Evolutionary conservation across 768 basidiomycete species (phyloP).

Genomic region (Punctularia strigosozonata): DNA sequence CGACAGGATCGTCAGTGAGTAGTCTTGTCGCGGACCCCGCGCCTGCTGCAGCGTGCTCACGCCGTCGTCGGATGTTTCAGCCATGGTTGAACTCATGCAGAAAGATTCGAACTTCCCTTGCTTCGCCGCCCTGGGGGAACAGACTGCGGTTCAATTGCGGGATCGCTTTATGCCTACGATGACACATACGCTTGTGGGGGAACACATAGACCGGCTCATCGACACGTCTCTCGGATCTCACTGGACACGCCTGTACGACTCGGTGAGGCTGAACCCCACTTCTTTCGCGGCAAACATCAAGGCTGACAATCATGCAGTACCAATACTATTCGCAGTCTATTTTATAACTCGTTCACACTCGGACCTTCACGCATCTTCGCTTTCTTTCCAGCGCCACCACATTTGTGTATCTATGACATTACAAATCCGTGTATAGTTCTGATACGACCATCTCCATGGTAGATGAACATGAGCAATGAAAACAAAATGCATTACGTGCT

Average conservation of each 20-base stretch:
- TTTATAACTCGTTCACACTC: constrained; percentile 27
- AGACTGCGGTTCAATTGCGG: constrained; percentile 77
- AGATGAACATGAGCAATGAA: neutral
- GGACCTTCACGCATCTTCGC: neutral
- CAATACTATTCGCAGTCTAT: constrained; percentile 94
- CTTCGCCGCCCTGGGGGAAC: constrained; percentile 82
- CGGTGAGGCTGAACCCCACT: constrained; percentile 35
- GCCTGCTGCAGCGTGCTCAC: constrained; percentile 16
- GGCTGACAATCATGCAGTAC: constrained; percentile 36
- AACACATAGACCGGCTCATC: constrained; percentile 83
- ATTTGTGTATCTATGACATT: too few relatives aligned
- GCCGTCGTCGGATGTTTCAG: constrained; percentile 16
- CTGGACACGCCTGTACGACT: constrained; percentile 95
- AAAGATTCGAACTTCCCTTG: constrained; percentile 91
- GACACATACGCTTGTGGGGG: constrained; percentile 74
- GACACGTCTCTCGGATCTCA: constrained; percentile 84
- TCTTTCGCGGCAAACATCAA: neutral
- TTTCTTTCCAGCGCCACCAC: neutral
- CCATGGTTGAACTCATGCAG: constrained; percentile 95
- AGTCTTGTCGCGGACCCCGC: neutral
- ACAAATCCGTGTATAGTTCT: too few relatives aligned
- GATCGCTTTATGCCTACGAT: constrained; percentile 91
- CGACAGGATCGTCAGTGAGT: constrained; percentile 85
- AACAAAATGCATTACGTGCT: neutral
- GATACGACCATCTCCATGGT: too few relatives aligned